phyloP scores from a whole-genome alignment of 2,329 filamentous ascomycete genomes.

The Ambrosiella beaveri region DNA sequence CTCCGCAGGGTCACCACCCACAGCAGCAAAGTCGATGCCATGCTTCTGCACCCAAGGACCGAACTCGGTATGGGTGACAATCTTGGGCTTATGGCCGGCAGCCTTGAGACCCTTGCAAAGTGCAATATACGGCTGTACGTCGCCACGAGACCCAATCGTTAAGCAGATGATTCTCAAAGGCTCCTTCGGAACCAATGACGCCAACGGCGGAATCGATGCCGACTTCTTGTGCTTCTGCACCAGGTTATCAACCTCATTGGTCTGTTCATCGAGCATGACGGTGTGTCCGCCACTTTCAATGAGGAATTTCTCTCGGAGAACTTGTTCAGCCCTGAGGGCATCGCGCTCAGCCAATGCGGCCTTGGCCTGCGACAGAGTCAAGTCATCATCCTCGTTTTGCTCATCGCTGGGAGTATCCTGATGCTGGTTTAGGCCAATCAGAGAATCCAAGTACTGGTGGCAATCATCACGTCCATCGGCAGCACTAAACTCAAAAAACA shows the following conservation, averaged over 20 bases:
- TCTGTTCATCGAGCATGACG: not conserved
- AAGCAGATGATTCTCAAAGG: constrained; percentile 76
- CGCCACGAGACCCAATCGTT: constrained; percentile 87
- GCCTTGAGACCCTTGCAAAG: constrained; percentile 77
- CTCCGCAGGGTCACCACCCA: constrained; percentile 82
- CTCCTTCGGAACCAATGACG: constrained; percentile 75
- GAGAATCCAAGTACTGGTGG: constrained; percentile 20
- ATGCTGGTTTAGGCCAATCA: not conserved
- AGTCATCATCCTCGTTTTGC: constrained; percentile 41
- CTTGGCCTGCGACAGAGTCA: constrained; percentile 32
- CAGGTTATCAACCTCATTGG: constrained; percentile 48
- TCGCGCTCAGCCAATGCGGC: constrained; percentile 66
- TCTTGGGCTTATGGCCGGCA: constrained; percentile 72
- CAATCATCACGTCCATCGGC: constrained; percentile 75
- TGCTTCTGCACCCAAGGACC: constrained; percentile 77
- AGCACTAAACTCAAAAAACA: constrained; percentile 85
- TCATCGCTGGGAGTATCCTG: not conserved
- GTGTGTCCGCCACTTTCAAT: not conserved
- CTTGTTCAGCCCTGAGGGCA: constrained; percentile 31
- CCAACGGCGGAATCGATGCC: constrained; percentile 45
- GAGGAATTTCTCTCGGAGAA: constrained; percentile 18
- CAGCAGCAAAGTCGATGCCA: constrained; percentile 77
- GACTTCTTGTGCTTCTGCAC: constrained; percentile 17
- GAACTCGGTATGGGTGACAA: constrained; percentile 87
- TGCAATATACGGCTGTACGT: constrained; percentile 95